Conservation (phyloP, 129 eudicot species). For the Mikania micrantha region DNA sequence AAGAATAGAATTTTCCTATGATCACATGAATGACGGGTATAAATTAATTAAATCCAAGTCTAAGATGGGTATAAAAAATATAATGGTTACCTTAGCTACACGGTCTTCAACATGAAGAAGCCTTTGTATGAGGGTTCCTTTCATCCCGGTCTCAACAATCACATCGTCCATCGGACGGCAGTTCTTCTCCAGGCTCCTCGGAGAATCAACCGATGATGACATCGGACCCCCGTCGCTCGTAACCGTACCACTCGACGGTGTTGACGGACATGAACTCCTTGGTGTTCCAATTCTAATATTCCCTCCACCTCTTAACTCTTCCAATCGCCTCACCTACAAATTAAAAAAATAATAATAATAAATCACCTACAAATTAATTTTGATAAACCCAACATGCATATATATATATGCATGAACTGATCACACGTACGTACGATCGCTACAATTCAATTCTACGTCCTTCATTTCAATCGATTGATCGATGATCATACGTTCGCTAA, state of each 20-base stretch:
- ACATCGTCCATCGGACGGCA: conserved; percentile 71
- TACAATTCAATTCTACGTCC: no score
- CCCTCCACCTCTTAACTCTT: conserved; percentile 33
- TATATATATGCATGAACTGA: not conserved
- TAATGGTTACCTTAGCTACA: conserved; percentile 45
- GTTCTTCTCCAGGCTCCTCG: conserved; percentile 55
- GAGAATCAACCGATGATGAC: conserved; percentile 53
- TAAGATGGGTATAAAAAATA: no score
- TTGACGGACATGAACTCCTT: conserved; percentile 63
- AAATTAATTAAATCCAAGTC: no score
- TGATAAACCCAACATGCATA: no score
- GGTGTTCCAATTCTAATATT: conserved; percentile 54
- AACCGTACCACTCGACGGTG: conserved; percentile 40
- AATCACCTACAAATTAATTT: no score
- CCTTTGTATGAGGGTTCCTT: conserved; percentile 59
- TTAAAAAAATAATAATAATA: not conserved
- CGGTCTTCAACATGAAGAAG: conserved; percentile 62
- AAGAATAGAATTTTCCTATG: no score
- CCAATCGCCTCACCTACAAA: conserved; percentile 54
- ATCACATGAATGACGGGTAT: no score
- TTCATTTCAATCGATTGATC: no score
- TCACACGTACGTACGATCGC: no score
- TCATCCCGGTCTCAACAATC: conserved; percentile 46
- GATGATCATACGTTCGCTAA: no score
- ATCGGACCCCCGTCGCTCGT: conserved; percentile 46